Evolutionary conservation across 345 rosid species (phyloP), one percentile per base, ranked within the genome.

Genomic region (Carallia brachiata): DNA sequence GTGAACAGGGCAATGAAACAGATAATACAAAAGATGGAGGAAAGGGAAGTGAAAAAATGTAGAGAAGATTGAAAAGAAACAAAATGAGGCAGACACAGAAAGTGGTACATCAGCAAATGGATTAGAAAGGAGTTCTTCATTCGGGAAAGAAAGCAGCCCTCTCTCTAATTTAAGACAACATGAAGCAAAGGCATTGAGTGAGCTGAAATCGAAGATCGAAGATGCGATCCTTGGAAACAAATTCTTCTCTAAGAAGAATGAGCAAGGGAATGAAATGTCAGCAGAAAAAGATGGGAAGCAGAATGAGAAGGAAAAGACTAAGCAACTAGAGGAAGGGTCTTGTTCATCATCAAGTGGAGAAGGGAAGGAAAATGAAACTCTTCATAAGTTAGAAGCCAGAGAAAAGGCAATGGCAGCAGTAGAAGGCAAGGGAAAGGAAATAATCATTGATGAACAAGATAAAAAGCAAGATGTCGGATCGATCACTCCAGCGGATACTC

Each of bases 131-230:
- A 62, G 55, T 55, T 73, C 62, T 65, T 74, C 78, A 1, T 62
- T 63, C 47, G 66, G 53, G 34, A 72, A 73, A 62, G 75, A 78
- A 34, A 63, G 52, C 30, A 39, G 31, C 17, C 17, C 19, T 30
- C 39, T 62, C 7, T 69, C 73, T 36, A 75, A 73, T 52, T 36
- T 76, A 36, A 73, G 58, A 77, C 78, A 73, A 37, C 36, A 52
- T 65, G 84, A 80, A 61, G 70, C 54, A 57, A 70, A 65, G 50
- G 80, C 84, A 17, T 61, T 80, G 65, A 39, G 34, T 1, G 81
- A 66, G 47, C 62, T 80, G 18, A 69, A 70, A 60, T 66, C 61
- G 1, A 77, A 63, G 66, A 12, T 80, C 7, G 81, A 80, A 54
- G 84, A 80, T 59, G 78, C 80, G 0, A 70, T 77, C 10, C 68